phyloP scores from a whole-genome alignment of 2,329 filamentous ascomycete genomes.

The Tolypocladium capitatum region DNA sequence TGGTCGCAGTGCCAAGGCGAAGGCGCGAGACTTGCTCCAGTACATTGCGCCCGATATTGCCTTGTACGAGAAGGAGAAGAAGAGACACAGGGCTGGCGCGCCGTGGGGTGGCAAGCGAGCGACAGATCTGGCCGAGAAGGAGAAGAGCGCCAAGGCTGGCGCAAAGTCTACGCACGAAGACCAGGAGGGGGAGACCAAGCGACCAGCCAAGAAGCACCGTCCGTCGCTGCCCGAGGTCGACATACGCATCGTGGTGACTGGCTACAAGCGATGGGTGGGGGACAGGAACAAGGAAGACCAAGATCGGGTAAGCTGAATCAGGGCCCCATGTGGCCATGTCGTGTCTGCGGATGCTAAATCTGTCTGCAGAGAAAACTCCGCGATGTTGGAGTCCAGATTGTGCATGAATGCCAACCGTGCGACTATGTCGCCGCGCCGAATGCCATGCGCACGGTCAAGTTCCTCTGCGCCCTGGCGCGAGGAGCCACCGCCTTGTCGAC shows the following conservation, averaged over 20 bases:
- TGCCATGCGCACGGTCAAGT: constrained; percentile 85
- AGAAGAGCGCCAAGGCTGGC: constrained; percentile 26
- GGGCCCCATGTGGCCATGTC: background rate
- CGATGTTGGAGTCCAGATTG: constrained; percentile 68
- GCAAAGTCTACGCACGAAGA: constrained; percentile 26
- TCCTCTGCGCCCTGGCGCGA: constrained; percentile 73
- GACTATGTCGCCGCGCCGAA: constrained; percentile 80
- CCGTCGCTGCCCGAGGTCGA: constrained; percentile 47
- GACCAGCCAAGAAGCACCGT: constrained; percentile 49
- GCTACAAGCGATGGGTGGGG: constrained; percentile 69
- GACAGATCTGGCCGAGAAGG: constrained; percentile 43
- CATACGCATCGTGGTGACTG: constrained; percentile 70
- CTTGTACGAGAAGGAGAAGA: constrained; percentile 86
- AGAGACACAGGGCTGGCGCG: constrained; percentile 41
- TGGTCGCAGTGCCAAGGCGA: constrained; percentile 77
- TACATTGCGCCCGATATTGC: constrained; percentile 72
- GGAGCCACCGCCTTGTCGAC: constrained; percentile 67
- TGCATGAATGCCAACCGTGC: constrained; percentile 61
- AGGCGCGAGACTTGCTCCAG: constrained; percentile 65
- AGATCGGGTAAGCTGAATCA: constrained; percentile 56
- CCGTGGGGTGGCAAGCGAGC: constrained; percentile 52
- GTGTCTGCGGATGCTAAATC: constrained; percentile 7
- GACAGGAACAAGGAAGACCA: constrained; percentile 61
- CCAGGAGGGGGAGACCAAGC: constrained; percentile 31
- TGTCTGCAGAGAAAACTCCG: constrained; percentile 58